phyloP scores from a whole-genome alignment of 2,329 filamentous ascomycete species.

The Eutypella sp. region DNA sequence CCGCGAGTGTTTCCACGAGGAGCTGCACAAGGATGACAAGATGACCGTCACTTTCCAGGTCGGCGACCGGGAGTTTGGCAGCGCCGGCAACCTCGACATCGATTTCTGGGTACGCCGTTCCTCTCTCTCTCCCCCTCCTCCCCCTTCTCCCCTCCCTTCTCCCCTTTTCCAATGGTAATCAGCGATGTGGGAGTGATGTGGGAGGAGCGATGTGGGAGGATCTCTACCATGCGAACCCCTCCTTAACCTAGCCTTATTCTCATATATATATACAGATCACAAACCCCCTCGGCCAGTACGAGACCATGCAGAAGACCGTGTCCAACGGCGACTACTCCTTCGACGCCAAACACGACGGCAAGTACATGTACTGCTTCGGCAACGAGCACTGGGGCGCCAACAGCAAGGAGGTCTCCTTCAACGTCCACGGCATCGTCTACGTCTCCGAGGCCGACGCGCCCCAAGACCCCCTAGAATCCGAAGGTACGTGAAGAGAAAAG shows the following conservation, averaged over 20 bases:
- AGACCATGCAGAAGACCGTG: constrained; percentile 73
- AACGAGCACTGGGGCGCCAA: constrained; percentile 97
- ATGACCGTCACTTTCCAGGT: constrained; percentile 99
- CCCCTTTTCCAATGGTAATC: too few species aligned
- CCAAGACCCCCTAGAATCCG: constrained; percentile 82
- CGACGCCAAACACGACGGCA: constrained; percentile 77
- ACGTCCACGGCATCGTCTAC: constrained; percentile 97
- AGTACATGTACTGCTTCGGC: constrained; percentile 96
- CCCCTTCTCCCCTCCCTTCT: too few species aligned
- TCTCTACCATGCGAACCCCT: constrained; percentile 13
- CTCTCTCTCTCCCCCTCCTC: too few species aligned
- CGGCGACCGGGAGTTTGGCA: constrained; percentile 91
- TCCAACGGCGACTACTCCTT: constrained; percentile 94
- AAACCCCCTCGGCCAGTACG: constrained; percentile 70
- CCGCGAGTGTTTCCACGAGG: constrained; percentile 96
- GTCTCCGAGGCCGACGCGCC: constrained; percentile 82
- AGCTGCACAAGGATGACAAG: constrained; percentile 85
- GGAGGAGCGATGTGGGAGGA: constrained; percentile 2
- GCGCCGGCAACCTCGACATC: constrained; percentile 89
- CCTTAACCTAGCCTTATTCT: too few species aligned
- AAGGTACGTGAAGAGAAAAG: too few species aligned
- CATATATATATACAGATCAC: too few species aligned
- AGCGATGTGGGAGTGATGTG: too few species aligned
- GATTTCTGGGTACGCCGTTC: constrained; percentile 83
- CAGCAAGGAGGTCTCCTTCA: constrained; percentile 98